These are phyloP conservation scores for Botryotinia globosa DNA, from an alignment of 2,329 filamentous ascomycete genomes.

Conservation along the genomic window DNA sequence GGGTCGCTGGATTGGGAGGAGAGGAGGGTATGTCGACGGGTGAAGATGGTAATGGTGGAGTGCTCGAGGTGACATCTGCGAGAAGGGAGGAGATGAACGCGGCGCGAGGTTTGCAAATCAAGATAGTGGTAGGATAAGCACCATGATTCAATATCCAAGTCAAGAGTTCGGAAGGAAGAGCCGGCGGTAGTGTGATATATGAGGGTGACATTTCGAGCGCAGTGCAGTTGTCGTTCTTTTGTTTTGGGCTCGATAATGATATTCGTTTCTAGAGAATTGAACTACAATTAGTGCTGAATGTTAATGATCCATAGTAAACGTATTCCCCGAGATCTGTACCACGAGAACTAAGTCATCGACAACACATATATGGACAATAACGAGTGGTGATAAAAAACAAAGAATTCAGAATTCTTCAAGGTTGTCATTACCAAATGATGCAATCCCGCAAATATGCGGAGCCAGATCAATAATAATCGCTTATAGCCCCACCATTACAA, in stretches of 20 bases:
- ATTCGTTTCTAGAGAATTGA: not conserved
- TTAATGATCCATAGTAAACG: constrained; percentile 27
- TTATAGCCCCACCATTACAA: constrained; percentile 33
- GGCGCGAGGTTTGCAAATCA: constrained; percentile 66
- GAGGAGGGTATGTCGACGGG: constrained; percentile 11
- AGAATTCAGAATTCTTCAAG: not conserved
- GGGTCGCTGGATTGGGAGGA: not conserved
- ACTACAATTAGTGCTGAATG: constrained; percentile 30
- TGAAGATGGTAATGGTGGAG: constrained; percentile 19
- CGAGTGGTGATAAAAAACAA: not conserved
- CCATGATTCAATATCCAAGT: constrained; percentile 59
- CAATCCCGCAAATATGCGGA: constrained; percentile 17
- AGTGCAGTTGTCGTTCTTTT: not conserved
- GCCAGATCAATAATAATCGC: constrained; percentile 28
- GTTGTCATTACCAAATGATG: constrained; percentile 15
- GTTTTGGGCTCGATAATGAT: not conserved
- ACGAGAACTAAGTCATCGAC: not conserved
- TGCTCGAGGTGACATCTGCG: constrained; percentile 42
- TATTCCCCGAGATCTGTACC: not conserved
- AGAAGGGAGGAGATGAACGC: constrained; percentile 62
- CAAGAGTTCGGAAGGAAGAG: constrained; percentile 60
- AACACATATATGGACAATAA: not conserved
- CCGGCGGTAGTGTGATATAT: constrained; percentile 50
- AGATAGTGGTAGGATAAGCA: constrained; percentile 58
- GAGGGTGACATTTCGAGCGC: constrained; percentile 25